Evolutionary conservation across 2,329 filamentous ascomycete genomes (phyloP).

Genomic region (Cryphonectria parasitica): DNA sequence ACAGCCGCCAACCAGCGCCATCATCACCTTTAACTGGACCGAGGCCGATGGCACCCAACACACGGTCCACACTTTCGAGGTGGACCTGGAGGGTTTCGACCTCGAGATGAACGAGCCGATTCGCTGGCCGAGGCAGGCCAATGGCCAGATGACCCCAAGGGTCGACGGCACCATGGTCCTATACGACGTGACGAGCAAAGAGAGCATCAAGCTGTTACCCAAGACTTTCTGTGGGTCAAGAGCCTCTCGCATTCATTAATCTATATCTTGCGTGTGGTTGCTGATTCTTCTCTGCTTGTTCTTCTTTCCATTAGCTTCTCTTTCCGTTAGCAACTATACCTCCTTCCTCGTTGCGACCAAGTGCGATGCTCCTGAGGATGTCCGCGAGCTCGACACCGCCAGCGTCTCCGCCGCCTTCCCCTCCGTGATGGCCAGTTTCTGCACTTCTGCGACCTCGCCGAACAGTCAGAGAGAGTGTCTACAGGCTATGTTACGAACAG

Average conservation of each 20-base stretch:
- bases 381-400: constrained; percentile 72
- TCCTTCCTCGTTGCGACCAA: constrained; percentile 86
- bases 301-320: constrained; percentile 59
- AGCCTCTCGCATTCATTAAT: background rate
- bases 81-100: constrained; percentile 69
- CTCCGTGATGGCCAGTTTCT: constrained; percentile 72
- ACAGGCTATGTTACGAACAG: constrained; percentile 72
- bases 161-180: constrained; percentile 84
- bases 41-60: constrained; percentile 62
- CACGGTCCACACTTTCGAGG: constrained; percentile 65
- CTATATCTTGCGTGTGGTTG: constrained; percentile 7
- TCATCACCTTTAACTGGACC: constrained; percentile 58
- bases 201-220: constrained; percentile 74
- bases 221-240: constrained; percentile 74
- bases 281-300: constrained; percentile 6
- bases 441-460: constrained; percentile 70
- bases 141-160: constrained; percentile 71
- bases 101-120: constrained; percentile 61
- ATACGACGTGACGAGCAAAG: constrained; percentile 83
- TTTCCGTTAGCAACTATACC: constrained; percentile 73
- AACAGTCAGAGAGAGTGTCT: constrained; percentile 78
- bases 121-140: constrained; percentile 69
- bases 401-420: constrained; percentile 67
- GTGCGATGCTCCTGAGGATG: constrained; percentile 75
- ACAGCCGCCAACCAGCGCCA: constrained; percentile 55